A percentile compares a stretch with the other conserved stretches of the same genome.
Evolutionary conservation across 2,329 filamentous ascomycete genomes (phyloP).

Genomic region (Claviceps africana): DNA sequence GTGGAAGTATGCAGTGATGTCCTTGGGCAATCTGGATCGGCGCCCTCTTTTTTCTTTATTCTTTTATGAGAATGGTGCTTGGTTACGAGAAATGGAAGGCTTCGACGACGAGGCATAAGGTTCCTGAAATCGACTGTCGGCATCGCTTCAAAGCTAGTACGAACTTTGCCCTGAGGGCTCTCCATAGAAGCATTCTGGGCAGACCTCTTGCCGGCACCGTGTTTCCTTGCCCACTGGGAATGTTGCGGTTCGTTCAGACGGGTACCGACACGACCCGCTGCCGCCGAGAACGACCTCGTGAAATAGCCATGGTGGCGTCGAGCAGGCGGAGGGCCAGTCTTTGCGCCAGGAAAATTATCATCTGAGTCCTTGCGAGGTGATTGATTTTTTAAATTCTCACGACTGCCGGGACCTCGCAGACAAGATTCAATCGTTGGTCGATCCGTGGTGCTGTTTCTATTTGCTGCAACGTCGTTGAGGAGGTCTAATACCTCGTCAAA

Average conservation of each 20-base stretch:
- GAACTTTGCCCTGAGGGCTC: background rate
- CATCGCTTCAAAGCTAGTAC: background rate
- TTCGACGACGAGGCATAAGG: constrained; percentile 18
- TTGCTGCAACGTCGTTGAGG: constrained; percentile 7
- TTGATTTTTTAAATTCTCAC: background rate
- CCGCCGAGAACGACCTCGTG: constrained; percentile 4
- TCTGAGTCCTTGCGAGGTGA: background rate
- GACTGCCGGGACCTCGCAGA: constrained; percentile 11
- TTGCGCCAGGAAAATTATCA: background rate
- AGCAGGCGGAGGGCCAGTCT: background rate
- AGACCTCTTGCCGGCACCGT: background rate
- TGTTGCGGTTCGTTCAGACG: background rate
- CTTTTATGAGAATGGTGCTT: background rate
- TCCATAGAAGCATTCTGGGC: too few species aligned
- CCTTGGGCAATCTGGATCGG: background rate
- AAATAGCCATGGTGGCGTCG: constrained; percentile 2
- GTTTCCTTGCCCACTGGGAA: background rate
- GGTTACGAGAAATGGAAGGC: constrained; percentile 14
- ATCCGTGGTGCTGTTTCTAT: constrained; percentile 6
- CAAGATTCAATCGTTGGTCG: constrained; percentile 16
- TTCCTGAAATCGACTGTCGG: constrained; percentile 11
- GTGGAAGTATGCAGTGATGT: background rate
- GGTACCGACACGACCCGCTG: background rate
- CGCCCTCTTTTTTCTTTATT: background rate
- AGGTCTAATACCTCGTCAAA: constrained; percentile 6